These are phyloP conservation scores for Podospora pseudopauciseta DNA, from an alignment of 495 filamentous ascomycete species.

Conservation along the genomic window DNA sequence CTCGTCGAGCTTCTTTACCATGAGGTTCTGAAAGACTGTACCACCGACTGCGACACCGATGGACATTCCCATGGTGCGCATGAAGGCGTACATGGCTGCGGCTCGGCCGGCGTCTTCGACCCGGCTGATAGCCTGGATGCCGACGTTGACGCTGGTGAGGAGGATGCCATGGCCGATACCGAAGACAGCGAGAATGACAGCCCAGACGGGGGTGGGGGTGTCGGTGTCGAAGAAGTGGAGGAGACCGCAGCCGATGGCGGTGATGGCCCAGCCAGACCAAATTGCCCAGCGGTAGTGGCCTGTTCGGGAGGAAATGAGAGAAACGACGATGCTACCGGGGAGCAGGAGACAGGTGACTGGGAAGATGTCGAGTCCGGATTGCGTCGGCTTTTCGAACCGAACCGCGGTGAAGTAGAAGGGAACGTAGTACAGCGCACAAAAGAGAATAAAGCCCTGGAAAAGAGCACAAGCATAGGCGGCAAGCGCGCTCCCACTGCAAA, in stretches of 20 bases:
- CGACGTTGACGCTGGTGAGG: slow-evolving; percentile 49
- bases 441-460: slow-evolving; percentile 40
- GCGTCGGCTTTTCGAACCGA: slow-evolving; percentile 49
- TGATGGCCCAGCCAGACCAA: slow-evolving; percentile 55
- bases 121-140: slow-evolving; percentile 50
- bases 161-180: slow-evolving; percentile 55
- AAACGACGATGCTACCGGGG: slow-evolving; percentile 44
- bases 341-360: slow-evolving; percentile 31
- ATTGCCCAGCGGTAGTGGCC: slow-evolving; percentile 54
- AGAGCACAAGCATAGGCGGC: slow-evolving; percentile 34
- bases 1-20: slow-evolving; percentile 42
- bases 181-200: slow-evolving; percentile 49
- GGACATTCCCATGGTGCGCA: slow-evolving; percentile 59
- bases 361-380: slow-evolving; percentile 46
- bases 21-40: slow-evolving; percentile 58
- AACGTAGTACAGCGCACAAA: slow-evolving; percentile 53
- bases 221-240: slow-evolving; percentile 44
- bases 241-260: slow-evolving; percentile 48
- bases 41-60: slow-evolving; percentile 61
- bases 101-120: slow-evolving; percentile 52
- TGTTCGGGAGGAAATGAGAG: slow-evolving; percentile 45
- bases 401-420: slow-evolving; percentile 63
- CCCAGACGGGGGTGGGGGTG: slow-evolving; percentile 48
- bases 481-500: slow-evolving; percentile 37
- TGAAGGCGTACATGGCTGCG: slow-evolving; percentile 57